Base-by-base conservation (phyloP, 768 basidiomycete genomes). In the Scleroderma bovista region DNA sequence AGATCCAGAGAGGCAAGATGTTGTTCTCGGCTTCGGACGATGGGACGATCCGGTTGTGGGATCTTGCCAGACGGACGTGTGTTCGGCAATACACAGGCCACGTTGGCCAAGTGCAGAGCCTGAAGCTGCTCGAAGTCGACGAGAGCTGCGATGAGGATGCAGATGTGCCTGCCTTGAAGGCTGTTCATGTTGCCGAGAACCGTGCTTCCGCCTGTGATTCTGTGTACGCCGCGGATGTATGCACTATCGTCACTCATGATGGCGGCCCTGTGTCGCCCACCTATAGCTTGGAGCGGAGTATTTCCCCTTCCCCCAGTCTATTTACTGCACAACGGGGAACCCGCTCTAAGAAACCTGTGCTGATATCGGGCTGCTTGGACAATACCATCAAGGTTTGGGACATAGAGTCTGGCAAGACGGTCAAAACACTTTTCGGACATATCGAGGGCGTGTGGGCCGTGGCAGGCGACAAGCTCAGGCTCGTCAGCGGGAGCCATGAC, bases 401-500 rank as follows among this genome's bases (percentile, higher is more conserved):
- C 61, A 81, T 98, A 23, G 91, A 94, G 58, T 80, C 84, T 1
- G 92, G 86, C 36, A 81, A 84, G 60, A 76, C 83, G 20, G 71
- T 79, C 43, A 75, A 80, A 60, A 97, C 96, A 37, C 77, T 94
- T 54, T 99, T 99, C 65, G 96, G 94, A 1, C 94, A 97, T 66
- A 93, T 98, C 59, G 96, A 99, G 64, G 96, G 96, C 47, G 93
- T 99, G 16, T 99, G 96, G 96, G 85, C 84, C 3, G 88, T 98
- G 26, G 93, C 92, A 20, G 84, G 86, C 56, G 93, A 99, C 67
- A 88, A 92, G 62, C 75, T 98, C 60, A 76, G 95, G 47, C 72
- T 99, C 44, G 93, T 93, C 22, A 93, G 89, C 47, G 94, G 84
- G 7, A 94, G 92, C 60, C 95, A 98, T 63, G 93, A 96, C 69